phyloP scores from a whole-genome alignment of 2,329 filamentous ascomycete genomes.

The Penicillium sp. region DNA sequence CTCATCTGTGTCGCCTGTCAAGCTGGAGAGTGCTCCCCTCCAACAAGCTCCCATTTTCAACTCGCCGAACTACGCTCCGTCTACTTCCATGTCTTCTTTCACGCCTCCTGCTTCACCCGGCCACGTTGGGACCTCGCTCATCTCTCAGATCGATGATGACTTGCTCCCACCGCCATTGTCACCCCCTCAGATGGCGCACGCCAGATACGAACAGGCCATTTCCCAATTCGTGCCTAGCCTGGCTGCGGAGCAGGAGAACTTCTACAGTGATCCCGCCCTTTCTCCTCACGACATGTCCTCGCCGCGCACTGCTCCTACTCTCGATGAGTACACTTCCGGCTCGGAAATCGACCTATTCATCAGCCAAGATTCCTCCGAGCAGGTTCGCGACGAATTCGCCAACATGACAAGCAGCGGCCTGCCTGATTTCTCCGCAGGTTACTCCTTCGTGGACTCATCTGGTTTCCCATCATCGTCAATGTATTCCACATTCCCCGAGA shows the following conservation, averaged over 20 bases:
- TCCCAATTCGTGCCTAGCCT: constrained; percentile 14
- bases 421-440: constrained; percentile 28
- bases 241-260: constrained; percentile 22
- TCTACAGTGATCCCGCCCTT: constrained; percentile 28
- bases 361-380: constrained; percentile 28
- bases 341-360: constrained; percentile 42
- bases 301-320: constrained; percentile 33
- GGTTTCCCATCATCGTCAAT: constrained; percentile 35
- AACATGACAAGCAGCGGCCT: constrained; percentile 28
- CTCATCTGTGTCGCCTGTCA: constrained; percentile 28
- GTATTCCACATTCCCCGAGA: constrained; percentile 30
- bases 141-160: constrained; percentile 37
- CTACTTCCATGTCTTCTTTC: constrained; percentile 42
- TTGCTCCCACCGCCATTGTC: constrained; percentile 35
- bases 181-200: constrained; percentile 23
- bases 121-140: constrained; percentile 34
- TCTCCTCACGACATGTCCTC: constrained; percentile 35
- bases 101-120: constrained; percentile 47
- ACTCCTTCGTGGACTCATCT: constrained; percentile 17
- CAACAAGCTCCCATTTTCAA: constrained; percentile 35
- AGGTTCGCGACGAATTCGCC: constrained; percentile 30
- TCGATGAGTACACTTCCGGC: constrained; percentile 31
- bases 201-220: constrained; percentile 23
- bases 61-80: constrained; percentile 42
- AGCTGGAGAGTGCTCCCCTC: constrained; percentile 22